A percentile compares a stretch with the other conserved stretches of the same genome.
These are phyloP conservation scores for Climacium dendroides DNA, from an alignment of 225 moss, liverwort and hornwort species.

Conservation along the genomic window DNA sequence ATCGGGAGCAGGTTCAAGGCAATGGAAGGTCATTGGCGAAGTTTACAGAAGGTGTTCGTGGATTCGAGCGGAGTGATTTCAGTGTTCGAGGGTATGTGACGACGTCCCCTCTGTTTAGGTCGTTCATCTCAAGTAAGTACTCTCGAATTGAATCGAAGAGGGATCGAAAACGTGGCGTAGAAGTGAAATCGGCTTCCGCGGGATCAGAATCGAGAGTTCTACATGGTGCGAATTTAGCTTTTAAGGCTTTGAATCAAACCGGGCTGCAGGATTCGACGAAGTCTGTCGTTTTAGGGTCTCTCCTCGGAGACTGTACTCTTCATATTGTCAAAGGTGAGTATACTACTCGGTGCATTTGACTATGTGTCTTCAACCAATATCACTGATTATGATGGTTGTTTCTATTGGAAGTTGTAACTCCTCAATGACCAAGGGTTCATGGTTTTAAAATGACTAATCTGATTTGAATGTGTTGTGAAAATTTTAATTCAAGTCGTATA, in stretches of 20 bases:
- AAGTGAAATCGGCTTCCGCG: not conserved
- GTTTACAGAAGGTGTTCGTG: not conserved
- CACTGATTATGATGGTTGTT: not conserved
- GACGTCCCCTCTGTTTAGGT: constrained; percentile 5
- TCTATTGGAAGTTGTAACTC: not conserved
- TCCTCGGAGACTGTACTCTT: constrained; percentile 34
- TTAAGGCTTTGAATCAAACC: constrained; percentile 24
- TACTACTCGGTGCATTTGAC: not conserved
- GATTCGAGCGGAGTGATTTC: not conserved
- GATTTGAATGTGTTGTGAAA: not conserved
- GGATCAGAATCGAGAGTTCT: not conserved
- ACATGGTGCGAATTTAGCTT: constrained; percentile 21
- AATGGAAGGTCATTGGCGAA: not conserved
- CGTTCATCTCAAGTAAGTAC: constrained; percentile 6
- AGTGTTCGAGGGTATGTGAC: constrained; percentile 11
- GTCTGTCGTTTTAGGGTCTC: constrained; percentile 30
- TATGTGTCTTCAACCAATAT: not conserved
- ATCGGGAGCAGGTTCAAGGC: not conserved
- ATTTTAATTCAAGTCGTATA: not conserved
- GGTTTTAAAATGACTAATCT: not conserved
- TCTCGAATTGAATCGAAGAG: constrained; percentile 20
- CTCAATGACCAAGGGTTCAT: not conserved
- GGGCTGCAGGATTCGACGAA: constrained; percentile 20
- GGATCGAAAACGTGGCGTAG: not conserved
- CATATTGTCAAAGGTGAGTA: constrained; percentile 16